Evolutionary conservation across 768 basidiomycete species (phyloP).

Genomic region (Thelephora aurantiotincta): DNA sequence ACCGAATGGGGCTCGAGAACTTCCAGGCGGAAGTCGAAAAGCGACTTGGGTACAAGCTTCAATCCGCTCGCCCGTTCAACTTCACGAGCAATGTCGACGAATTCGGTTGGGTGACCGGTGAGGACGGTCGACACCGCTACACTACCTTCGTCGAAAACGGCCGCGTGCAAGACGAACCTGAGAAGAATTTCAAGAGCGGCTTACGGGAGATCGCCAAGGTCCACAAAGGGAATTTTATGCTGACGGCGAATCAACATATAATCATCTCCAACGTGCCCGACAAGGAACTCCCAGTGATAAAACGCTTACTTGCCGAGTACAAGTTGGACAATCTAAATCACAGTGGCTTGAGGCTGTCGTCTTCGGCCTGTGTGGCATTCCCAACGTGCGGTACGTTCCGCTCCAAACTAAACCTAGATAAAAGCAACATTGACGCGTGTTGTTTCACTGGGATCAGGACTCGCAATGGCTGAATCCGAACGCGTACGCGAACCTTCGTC

Average conservation of each 20-base stretch:
- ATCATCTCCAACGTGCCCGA: conserved; percentile 71
- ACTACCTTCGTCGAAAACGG: conserved; percentile 96
- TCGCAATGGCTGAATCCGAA: conserved; percentile 73
- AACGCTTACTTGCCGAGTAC: conserved; percentile 66
- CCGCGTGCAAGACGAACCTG: conserved; percentile 89
- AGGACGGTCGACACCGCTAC: conserved; percentile 84
- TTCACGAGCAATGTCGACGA: conserved; percentile 90
- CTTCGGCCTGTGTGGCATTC: conserved; percentile 94
- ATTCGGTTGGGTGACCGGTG: conserved; percentile 84
- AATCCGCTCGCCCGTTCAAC: conserved; percentile 57
- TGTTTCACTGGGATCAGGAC: conserved; percentile 6
- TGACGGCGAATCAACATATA: conserved; percentile 93
- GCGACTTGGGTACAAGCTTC: conserved; percentile 66
- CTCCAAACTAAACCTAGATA: neutral
- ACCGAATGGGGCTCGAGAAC: conserved; percentile 78
- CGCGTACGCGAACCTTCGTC: conserved; percentile 27
- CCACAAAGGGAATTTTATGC: conserved; percentile 86
- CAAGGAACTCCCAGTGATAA: conserved; percentile 65
- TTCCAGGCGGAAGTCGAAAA: conserved; percentile 89
- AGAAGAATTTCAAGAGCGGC: conserved; percentile 82
- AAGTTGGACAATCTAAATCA: conserved; percentile 79
- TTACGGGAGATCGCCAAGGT: conserved; percentile 85
- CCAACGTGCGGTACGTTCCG: conserved; percentile 65
- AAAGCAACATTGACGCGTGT: neutral
- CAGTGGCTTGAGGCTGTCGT: conserved; percentile 70